Base-by-base conservation (phyloP, 169 alveolate genomes). In the Eimeria maxima region DNA sequence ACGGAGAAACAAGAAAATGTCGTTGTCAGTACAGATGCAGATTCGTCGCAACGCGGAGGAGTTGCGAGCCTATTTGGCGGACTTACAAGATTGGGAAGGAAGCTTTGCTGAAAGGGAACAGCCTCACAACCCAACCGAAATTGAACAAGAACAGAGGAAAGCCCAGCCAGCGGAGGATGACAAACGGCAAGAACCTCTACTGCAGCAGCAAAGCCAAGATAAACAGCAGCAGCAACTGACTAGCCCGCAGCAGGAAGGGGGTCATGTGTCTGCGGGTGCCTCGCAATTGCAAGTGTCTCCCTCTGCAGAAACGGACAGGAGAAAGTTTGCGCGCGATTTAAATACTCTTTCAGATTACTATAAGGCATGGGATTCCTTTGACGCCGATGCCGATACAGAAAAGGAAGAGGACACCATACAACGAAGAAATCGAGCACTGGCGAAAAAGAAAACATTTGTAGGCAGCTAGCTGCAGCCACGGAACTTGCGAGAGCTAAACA, bases 21-120 rank as follows among this genome's bases (percentile, higher is more conserved):
- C 91, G 18, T 76, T 83, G 55, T 63, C 91, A 5, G 74, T 83
- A 16, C 91, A 83, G 76, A 42, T 67, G 91, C 91, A 83, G 76
- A 83, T 83, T 55, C 91, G 91, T 29, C 71, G 91, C 29, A 83
- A 83, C 55, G 91, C 91, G 76, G 91, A 83, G 74, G 91, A 83
- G 74, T 38, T 83, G 91, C 91, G 74, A 4, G 57, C 53, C 6
- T 83, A 83, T 55, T 55, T 83, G 63, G 24, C 71, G 8, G 91
- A 83, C 55, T 47, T 83, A 63, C 3, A 3, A 29, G 76, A 33
- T 13, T 83, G 91, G 91, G 91, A 83, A 2, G 57, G 55, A 6
- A 42, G 67, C 38, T 83, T 83, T n/a, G 13, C 90, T 38, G 45
- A 45, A 18, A 18, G 33, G n/a, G 50, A 81, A 81, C 22, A 50